Conservation (phyloP, 495 filamentous ascomycete species). For the Penicillium pulvis region DNA sequence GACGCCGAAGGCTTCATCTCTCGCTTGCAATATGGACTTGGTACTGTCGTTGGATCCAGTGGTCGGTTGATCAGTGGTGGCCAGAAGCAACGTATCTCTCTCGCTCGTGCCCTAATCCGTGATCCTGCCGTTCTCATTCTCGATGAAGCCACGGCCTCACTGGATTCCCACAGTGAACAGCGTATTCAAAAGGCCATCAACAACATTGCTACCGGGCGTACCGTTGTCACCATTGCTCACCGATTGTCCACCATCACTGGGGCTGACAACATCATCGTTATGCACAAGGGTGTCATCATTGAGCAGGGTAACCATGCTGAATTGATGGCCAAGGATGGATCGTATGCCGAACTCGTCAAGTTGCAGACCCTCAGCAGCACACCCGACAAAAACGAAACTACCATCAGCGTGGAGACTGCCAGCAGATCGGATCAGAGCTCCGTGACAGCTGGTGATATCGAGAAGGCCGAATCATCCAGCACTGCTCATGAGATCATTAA, state of each 20-base stretch:
- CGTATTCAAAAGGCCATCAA: constrained; percentile 55
- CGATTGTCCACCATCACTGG: constrained; percentile 52
- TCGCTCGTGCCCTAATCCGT: constrained; percentile 73
- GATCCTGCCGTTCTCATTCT: constrained; percentile 80
- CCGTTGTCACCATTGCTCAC: constrained; percentile 52
- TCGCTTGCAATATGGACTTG: constrained; percentile 50
- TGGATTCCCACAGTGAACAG: constrained; percentile 56
- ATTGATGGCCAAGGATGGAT: constrained; percentile 39
- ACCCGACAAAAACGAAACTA: constrained; percentile 21
- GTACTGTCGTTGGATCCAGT: constrained; percentile 55
- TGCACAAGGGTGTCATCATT: constrained; percentile 56
- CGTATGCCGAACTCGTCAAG: constrained; percentile 50
- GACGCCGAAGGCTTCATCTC: constrained; percentile 49
- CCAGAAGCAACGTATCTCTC: constrained; percentile 65
- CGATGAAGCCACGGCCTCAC: constrained; percentile 73
- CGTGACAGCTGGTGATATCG: constrained; percentile 24
- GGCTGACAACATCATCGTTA: constrained; percentile 68
- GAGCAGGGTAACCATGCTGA: constrained; percentile 56
- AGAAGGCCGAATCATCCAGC: constrained; percentile 25
- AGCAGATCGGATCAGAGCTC: constrained; percentile 32
- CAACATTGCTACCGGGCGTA: constrained; percentile 46
- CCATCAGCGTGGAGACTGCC: constrained; percentile 21
- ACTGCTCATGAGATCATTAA: constrained; percentile 20
- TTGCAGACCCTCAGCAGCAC: constrained; percentile 41
- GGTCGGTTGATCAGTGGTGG: constrained; percentile 63